A percentile compares a stretch with the other conserved stretches of the same genome.
phyloP scores from a whole-genome alignment of 1,284 basidiomycete species.

The Ceratobasidium sp. region DNA sequence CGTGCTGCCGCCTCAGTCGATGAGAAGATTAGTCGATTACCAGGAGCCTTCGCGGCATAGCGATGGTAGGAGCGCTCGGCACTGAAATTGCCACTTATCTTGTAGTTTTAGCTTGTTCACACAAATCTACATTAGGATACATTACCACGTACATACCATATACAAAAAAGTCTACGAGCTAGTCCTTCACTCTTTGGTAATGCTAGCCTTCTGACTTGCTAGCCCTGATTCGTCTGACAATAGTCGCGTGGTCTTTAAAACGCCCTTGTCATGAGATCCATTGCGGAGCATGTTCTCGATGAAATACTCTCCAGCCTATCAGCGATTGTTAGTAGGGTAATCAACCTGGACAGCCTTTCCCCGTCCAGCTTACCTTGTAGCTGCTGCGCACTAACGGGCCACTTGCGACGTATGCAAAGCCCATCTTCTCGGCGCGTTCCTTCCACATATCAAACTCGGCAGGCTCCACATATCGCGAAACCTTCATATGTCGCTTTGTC shows the following conservation, averaged over 20 bases:
- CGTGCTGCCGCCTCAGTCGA: conserved; percentile 6
- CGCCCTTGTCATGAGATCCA: conserved; percentile 37
- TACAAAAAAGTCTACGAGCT: not conserved
- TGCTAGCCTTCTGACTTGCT: not conserved
- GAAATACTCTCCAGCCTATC: conserved; percentile 90
- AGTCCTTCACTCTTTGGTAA: conserved; percentile 19
- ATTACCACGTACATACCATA: not conserved
- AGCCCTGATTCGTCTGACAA: conserved; percentile 4
- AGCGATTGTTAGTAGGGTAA: conserved; percentile 10
- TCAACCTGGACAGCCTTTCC: not conserved
- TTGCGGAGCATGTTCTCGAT: conserved; percentile 86
- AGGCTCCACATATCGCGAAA: conserved; percentile 95
- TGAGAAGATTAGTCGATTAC: not conserved
- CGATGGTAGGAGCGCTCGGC: not conserved
- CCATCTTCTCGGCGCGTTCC: conserved; percentile 89
- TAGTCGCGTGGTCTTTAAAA: conserved; percentile 11
- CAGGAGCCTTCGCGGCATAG: not conserved
- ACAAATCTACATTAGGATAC: too few relatives aligned
- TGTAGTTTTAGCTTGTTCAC: too few relatives aligned
- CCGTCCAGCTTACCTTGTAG: conserved; percentile 83
- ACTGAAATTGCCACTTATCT: too few relatives aligned
- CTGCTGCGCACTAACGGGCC: conserved; percentile 96
- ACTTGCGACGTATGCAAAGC: conserved; percentile 97
- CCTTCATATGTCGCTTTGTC: conserved; percentile 99
- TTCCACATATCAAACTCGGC: conserved; percentile 96